phyloP scores from a whole-genome alignment of 2,329 filamentous ascomycete species.

The Diaporthe velutina region DNA sequence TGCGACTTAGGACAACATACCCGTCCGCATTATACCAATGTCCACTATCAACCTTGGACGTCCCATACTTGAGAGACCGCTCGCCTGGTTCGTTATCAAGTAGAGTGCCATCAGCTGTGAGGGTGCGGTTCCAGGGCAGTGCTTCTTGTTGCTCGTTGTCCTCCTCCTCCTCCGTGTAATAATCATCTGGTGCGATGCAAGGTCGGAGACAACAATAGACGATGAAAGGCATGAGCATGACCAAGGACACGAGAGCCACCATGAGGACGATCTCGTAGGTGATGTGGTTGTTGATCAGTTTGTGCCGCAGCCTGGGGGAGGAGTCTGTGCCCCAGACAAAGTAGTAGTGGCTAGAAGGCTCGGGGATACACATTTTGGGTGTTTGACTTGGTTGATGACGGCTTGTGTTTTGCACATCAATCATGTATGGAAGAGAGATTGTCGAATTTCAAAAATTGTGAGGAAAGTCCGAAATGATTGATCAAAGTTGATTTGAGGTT shows the following conservation, averaged over 20 bases:
- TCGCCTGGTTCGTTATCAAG: neutral
- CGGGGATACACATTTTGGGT: neutral
- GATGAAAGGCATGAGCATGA: neutral
- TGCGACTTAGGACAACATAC: neutral
- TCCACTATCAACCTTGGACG: neutral
- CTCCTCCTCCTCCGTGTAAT: neutral
- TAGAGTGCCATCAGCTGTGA: neutral
- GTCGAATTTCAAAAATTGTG: neutral
- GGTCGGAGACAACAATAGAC: neutral
- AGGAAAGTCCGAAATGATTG: neutral
- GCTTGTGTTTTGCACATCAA: neutral
- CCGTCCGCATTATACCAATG: neutral
- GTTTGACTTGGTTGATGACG: neutral
- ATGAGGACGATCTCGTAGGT: neutral
- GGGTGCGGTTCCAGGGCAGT: neutral
- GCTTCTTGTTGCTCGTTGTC: neutral
- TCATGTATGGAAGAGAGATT: no score
- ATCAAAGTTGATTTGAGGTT: neutral
- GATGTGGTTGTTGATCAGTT: neutral
- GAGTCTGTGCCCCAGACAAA: neutral
- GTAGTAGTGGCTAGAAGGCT: neutral
- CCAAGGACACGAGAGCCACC: neutral
- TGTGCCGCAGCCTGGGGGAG: neutral
- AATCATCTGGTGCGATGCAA: neutral
- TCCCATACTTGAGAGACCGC: neutral